Percentiles rank a stretch among this genome's conserved stretches.
These are phyloP conservation scores for Monosporascus sp. DNA, from an alignment of 2,329 filamentous ascomycete genomes.

Conservation along the genomic window DNA sequence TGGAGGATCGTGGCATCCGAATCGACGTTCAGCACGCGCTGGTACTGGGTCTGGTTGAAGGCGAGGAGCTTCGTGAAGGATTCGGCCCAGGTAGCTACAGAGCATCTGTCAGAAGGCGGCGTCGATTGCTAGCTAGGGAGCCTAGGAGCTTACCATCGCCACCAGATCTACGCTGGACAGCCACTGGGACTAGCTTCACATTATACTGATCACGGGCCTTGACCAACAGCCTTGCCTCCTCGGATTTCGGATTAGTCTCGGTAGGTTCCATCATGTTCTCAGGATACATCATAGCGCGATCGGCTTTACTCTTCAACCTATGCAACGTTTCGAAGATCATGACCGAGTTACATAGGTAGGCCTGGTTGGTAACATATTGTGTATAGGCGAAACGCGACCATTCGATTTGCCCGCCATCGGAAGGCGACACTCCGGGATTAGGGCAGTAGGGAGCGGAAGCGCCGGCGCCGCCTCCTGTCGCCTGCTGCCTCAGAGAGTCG, in stretches of 20 bases:
- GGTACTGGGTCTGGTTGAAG: conserved; percentile 61
- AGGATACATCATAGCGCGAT: conserved; percentile 43
- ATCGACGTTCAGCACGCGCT: conserved; percentile 46
- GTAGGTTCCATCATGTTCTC: conserved; percentile 30
- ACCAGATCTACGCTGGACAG: conserved; percentile 31
- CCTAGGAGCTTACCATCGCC: conserved; percentile 28
- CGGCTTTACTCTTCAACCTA: conserved; percentile 36
- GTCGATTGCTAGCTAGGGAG: background rate
- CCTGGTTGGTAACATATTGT: conserved; percentile 43
- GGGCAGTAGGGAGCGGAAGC: conserved; percentile 16
- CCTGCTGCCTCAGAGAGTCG: conserved; percentile 17
- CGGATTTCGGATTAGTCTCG: conserved; percentile 19
- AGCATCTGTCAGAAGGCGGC: background rate
- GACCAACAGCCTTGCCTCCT: conserved; percentile 31
- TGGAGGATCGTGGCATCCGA: conserved; percentile 60
- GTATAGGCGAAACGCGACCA: conserved; percentile 43
- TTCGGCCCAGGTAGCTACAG: conserved; percentile 51
- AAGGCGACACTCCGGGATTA: conserved; percentile 15
- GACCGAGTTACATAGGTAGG: conserved; percentile 45
- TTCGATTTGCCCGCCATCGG: conserved; percentile 25
- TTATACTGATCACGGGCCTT: conserved; percentile 40
- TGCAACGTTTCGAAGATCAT: conserved; percentile 44
- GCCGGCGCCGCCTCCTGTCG: background rate
- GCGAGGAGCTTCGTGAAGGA: conserved; percentile 64
- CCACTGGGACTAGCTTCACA: conserved; percentile 38